A percentile compares a stretch with the other conserved stretches of the same genome.
Conservation (phyloP, 148 eudicot genomes). For the Fallopia convolvulus region DNA sequence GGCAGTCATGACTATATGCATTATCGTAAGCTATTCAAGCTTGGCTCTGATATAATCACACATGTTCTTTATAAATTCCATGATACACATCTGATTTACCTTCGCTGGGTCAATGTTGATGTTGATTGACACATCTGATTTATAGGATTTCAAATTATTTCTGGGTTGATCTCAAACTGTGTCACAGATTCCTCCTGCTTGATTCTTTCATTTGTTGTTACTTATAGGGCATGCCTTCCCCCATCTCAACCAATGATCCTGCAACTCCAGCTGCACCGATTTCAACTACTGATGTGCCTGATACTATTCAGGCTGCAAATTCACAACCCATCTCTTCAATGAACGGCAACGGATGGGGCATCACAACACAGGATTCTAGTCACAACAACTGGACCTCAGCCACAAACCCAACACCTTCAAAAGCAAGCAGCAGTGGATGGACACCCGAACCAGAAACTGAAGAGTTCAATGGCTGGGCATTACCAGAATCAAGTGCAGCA, state of each 20-base stretch:
- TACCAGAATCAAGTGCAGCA: slow-evolving; percentile 17
- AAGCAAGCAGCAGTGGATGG: slow-evolving; percentile 39
- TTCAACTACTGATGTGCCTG: neutral
- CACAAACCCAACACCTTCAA: slow-evolving; percentile 24
- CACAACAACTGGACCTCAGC: slow-evolving; percentile 27
- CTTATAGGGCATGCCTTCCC: slow-evolving; percentile 1
- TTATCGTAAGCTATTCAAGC: neutral
- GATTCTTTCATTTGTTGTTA: neutral
- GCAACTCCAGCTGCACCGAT: slow-evolving; percentile 16
- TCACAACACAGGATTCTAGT: slow-evolving; percentile 12
- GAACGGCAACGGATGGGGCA: slow-evolving; percentile 26
- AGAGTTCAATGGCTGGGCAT: slow-evolving; percentile 50
- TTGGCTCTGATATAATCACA: neutral
- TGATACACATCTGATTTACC: too few species aligned
- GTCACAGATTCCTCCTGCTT: neutral
- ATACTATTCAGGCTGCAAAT: slow-evolving; percentile 1
- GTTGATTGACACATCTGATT: too few species aligned
- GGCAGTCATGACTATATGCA: neutral
- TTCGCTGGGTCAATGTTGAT: too few species aligned
- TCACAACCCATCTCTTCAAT: slow-evolving; percentile 20
- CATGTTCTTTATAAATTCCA: neutral
- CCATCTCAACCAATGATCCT: slow-evolving; percentile 11
- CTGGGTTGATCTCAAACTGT: neutral
- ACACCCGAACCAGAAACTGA: slow-evolving; percentile 27
- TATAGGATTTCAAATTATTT: neutral